These are phyloP conservation scores for Daedalea quercina DNA, from an alignment of 768 basidiomycete species.

Conservation along the genomic window DNA sequence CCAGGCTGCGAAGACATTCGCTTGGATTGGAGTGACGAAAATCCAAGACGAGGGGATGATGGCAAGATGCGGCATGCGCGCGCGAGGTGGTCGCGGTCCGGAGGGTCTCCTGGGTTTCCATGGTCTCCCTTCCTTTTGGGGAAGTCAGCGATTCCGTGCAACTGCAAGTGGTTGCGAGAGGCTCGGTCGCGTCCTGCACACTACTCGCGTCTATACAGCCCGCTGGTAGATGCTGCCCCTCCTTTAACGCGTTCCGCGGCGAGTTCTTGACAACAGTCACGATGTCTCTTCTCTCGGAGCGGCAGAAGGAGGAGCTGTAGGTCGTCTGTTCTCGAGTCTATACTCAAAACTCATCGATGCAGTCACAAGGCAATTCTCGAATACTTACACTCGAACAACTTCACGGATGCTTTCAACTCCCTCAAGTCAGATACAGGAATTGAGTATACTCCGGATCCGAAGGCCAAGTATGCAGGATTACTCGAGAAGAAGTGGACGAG, in stretches of 20 bases:
- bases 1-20: conserved; percentile 31
- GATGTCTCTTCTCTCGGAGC: conserved; percentile 39
- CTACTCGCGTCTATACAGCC: not conserved
- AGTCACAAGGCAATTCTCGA: conserved; percentile 81
- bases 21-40: not conserved
- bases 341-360: conserved; percentile 7
- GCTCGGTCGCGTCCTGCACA: not conserved
- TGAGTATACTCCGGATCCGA: conserved; percentile 77
- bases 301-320: conserved; percentile 42
- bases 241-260: not conserved
- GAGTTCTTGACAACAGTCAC: conserved; percentile 4
- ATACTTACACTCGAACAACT: conserved; percentile 64
- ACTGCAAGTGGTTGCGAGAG: too few species aligned
- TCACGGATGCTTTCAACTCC: conserved; percentile 54
- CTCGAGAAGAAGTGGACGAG: conserved; percentile 98
- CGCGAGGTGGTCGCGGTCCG: not conserved
- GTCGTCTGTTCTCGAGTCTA: conserved; percentile 15
- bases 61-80: not conserved
- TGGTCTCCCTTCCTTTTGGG: not conserved
- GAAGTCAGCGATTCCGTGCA: too few species aligned
- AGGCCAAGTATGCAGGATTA: conserved; percentile 78
- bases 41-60: not conserved
- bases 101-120: not conserved
- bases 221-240: not conserved
- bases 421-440: conserved; percentile 46